These are phyloP conservation scores for Solanum paucissectum DNA, from an alignment of 257 asterid genomes.

Conservation along the genomic window DNA sequence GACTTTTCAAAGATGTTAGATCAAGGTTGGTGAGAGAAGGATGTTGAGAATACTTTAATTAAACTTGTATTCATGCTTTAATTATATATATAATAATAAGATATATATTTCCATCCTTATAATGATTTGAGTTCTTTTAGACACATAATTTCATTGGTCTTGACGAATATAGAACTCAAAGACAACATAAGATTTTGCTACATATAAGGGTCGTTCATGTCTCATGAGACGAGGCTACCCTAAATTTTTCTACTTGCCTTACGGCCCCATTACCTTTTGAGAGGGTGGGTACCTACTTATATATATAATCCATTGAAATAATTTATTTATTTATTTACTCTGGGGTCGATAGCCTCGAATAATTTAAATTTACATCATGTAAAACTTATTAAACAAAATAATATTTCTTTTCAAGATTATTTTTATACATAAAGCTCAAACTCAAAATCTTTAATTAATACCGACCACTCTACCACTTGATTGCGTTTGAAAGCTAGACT, in stretches of 20 bases:
- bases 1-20: neutral
- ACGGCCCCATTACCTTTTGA: neutral
- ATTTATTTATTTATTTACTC: too few relatives aligned
- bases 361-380: neutral
- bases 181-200: neutral
- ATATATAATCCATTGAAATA: neutral
- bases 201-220: neutral
- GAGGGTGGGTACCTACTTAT: neutral
- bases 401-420: neutral
- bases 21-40: neutral
- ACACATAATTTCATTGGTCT: neutral
- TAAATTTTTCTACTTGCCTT: neutral
- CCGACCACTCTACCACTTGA: neutral
- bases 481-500: neutral
- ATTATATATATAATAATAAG: neutral
- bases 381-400: neutral
- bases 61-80: neutral
- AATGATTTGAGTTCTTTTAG: neutral
- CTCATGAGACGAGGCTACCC: neutral
- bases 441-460: neutral
- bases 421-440: neutral
- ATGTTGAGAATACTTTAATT: neutral
- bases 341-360: rapidly evolving
- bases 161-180: neutral
- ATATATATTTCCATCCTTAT: neutral